phyloP scores from a whole-genome alignment of 148 eudicot genomes.

The Chenopodium berlandieri region DNA sequence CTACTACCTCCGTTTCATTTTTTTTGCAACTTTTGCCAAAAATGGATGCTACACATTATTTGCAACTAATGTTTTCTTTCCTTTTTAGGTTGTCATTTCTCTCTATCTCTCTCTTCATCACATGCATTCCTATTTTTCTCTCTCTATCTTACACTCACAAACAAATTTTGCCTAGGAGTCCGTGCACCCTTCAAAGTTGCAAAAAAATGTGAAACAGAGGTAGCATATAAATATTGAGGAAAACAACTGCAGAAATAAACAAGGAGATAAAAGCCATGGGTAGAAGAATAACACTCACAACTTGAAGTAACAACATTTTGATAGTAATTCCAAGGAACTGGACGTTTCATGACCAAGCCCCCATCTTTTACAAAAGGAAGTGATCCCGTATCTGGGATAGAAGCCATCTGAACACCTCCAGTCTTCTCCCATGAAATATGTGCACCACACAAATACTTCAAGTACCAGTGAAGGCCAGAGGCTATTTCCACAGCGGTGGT shows the following conservation, averaged over 20 bases:
- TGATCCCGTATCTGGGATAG: constrained; percentile 67
- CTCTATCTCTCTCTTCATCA: no score
- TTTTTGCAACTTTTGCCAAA: no score
- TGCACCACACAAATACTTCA: constrained; percentile 79
- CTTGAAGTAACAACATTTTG: constrained; percentile 98
- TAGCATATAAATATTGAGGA: not conserved
- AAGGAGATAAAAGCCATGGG: constrained; percentile 8
- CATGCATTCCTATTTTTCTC: no score
- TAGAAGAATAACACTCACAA: constrained; percentile 51
- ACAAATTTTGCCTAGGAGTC: no score
- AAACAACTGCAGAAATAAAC: not conserved
- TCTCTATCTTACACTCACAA: no score
- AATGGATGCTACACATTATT: no score
- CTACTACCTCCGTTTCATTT: not conserved
- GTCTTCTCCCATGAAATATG: constrained; percentile 99
- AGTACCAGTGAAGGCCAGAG: constrained; percentile 92
- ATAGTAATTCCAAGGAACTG: constrained; percentile 93
- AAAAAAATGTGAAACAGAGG: no score
- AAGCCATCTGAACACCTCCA: constrained; percentile 72
- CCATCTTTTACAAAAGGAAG: constrained; percentile 57
- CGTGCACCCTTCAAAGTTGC: no score
- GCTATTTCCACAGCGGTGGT: constrained; percentile 77
- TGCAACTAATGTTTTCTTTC: no score
- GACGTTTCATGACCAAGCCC: constrained; percentile 66
- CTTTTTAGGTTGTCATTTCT: no score